Conservation (phyloP, 495 filamentous ascomycete genomes). For the Chaetomium tenue region DNA sequence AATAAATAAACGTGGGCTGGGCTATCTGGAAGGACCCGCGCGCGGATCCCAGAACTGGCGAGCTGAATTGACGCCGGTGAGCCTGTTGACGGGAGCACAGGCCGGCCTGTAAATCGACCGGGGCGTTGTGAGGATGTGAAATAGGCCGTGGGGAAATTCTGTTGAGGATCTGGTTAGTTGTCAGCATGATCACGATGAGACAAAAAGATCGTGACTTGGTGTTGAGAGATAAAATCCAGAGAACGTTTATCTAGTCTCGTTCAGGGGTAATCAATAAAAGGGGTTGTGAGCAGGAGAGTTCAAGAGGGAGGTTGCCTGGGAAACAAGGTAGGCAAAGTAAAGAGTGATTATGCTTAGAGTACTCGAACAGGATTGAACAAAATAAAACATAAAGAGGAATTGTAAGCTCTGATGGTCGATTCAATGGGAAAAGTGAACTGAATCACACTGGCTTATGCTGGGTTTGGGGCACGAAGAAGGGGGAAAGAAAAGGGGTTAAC, state of each 20-base stretch:
- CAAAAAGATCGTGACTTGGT: background rate
- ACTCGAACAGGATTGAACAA: background rate
- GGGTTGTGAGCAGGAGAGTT: background rate
- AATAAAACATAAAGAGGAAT: background rate
- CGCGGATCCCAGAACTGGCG: background rate
- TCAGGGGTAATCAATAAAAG: conserved; percentile 12
- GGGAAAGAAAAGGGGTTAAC: background rate
- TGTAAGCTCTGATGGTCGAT: background rate
- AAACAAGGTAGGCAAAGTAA: background rate
- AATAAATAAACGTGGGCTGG: conserved; percentile 1
- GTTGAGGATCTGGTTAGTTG: background rate
- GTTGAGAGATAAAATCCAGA: background rate
- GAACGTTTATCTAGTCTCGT: background rate
- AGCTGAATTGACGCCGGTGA: conserved; percentile 6
- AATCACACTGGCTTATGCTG: background rate
- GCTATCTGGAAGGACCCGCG: conserved; percentile 1
- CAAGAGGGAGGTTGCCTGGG: background rate
- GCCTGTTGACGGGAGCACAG: background rate
- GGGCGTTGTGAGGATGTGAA: background rate
- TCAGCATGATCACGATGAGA: background rate
- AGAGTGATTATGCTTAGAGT: background rate
- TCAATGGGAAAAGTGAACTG: background rate
- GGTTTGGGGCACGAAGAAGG: background rate
- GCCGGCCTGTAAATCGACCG: background rate
- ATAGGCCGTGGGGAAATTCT: background rate